These are phyloP conservation scores for Linnemannia schmuckeri DNA, from an alignment of 192 early-diverging fungal species.

Conservation along the genomic window DNA sequence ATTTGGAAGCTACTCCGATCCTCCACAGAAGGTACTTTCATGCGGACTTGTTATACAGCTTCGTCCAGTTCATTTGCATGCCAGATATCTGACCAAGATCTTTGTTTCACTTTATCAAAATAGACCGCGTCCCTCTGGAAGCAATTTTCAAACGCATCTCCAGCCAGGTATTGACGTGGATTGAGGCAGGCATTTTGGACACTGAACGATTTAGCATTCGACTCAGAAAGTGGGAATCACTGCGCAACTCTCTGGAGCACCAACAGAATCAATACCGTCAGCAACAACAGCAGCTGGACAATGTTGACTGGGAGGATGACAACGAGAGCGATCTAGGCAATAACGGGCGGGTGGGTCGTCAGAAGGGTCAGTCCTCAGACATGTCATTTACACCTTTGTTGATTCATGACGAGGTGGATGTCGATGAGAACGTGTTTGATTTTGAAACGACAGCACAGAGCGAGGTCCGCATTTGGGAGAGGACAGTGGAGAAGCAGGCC, in stretches of 20 bases:
- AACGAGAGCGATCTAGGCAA: neutral
- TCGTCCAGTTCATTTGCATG: neutral
- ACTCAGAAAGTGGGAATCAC: constrained; percentile 17
- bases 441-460: constrained; percentile 16
- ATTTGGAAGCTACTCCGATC: constrained; percentile 22
- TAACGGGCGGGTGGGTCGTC: neutral
- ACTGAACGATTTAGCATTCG: constrained; percentile 31
- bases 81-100: neutral
- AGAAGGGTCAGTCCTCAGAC: neutral
- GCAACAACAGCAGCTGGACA: constrained; percentile 4
- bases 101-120: neutral
- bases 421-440: constrained; percentile 27
- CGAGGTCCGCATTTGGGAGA: constrained; percentile 21
- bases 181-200: constrained; percentile 28
- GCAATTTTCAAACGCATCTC: constrained; percentile 13
- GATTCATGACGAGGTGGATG: constrained; percentile 34
- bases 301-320: neutral
- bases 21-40: constrained; percentile 25
- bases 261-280: constrained; percentile 11
- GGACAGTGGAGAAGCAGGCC: neutral
- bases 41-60: neutral
- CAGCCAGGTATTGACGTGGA: constrained; percentile 17
- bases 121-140: constrained; percentile 34
- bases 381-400: constrained; percentile 16
- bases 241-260: constrained; percentile 3